Base-by-base conservation (phyloP, 169 alveolate genomes). In the Plasmodium gallinaceum region DNA sequence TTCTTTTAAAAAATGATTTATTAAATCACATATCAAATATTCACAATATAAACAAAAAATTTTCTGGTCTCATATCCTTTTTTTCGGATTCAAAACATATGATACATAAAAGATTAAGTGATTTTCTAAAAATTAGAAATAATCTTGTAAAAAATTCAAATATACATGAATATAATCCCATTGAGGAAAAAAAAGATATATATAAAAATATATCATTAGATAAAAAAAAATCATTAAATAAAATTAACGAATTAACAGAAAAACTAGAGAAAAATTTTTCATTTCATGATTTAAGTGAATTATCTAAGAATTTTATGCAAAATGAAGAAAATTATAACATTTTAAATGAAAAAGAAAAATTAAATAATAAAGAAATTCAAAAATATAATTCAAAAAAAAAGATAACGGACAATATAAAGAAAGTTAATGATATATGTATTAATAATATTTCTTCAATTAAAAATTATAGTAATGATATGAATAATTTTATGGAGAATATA, bases 1-100 rank as follows among this genome's bases (percentile, higher is more conserved):
- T 52, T 83, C 57, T 54, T 68, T 83, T 68, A 46, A 83, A 83
- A 68, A 66, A 69, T n/a, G 91, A 83, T 66, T 83, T 83, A 65
- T 71, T 83, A 58, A 83, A 62, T 62, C 91, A 83, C 32, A 83
- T 83, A 51, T 42, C 91, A 24, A 83, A 51, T 83, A 32, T 83
- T 45, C 91, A 83, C 42, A 68, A 83, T 54, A 62, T 69, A 60
- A 83, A 83, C 39, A 66, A 71, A 71, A 83, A 43, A 7, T 52
- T 68, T 68, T 83, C 91, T 5, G 70, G 66, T 16, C 26, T 83
- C 24, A 68, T 83, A 14, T 68, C 62, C 39, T 83, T 83, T 46
- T 68, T 83, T 52, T 83, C 91, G n/a, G 68, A 83, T 14, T 52
- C 80, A n/a, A 83, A 83, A 20, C 91, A 83, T 7, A 54, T 48